A percentile compares a stretch with the other conserved stretches of the same genome.
These are phyloP conservation scores for Copromyces sp. DNA, from an alignment of 495 filamentous ascomycete species.

Conservation along the genomic window DNA sequence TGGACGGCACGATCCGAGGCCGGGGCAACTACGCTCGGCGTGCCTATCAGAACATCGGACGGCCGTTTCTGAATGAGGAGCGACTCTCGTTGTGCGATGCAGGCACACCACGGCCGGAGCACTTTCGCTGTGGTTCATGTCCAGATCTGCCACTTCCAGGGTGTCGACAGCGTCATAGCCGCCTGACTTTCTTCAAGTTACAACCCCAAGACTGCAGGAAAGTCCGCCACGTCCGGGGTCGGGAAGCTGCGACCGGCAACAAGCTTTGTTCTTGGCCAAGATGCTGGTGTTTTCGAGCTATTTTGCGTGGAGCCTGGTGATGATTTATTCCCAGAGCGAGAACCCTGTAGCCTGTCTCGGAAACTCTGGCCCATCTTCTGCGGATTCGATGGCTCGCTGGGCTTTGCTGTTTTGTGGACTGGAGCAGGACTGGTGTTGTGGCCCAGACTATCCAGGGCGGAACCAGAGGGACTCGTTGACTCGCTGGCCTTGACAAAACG, in stretches of 20 bases:
- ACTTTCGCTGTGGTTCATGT: conserved; percentile 11
- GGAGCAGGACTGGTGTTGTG: not conserved
- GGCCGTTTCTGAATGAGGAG: conserved; percentile 4
- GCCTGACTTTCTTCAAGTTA: conserved; percentile 11
- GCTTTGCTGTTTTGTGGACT: conserved; percentile 8
- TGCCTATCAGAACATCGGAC: conserved; percentile 14
- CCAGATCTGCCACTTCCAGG: conserved; percentile 11
- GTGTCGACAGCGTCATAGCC: conserved; percentile 14
- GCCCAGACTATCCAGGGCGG: not conserved
- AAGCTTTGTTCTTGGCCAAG: conserved; percentile 4
- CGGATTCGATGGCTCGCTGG: conserved; percentile 1
- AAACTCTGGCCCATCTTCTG: conserved; percentile 6
- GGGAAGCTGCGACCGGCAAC: not conserved
- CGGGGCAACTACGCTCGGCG: not conserved
- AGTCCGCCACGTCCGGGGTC: conserved; percentile 13
- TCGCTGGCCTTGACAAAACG: not conserved
- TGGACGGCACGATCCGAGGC: conserved; percentile 4
- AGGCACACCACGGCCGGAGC: conserved; percentile 16
- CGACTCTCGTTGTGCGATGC: conserved; percentile 13
- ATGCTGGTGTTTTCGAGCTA: not conserved
- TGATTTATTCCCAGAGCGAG: not conserved
- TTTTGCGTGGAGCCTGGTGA: conserved; percentile 1
- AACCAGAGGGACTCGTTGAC: not conserved
- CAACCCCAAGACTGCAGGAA: conserved; percentile 11
- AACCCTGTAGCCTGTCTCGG: not conserved